Conservation (phyloP, 768 basidiomycete genomes). For the Asterophora parasitica region DNA sequence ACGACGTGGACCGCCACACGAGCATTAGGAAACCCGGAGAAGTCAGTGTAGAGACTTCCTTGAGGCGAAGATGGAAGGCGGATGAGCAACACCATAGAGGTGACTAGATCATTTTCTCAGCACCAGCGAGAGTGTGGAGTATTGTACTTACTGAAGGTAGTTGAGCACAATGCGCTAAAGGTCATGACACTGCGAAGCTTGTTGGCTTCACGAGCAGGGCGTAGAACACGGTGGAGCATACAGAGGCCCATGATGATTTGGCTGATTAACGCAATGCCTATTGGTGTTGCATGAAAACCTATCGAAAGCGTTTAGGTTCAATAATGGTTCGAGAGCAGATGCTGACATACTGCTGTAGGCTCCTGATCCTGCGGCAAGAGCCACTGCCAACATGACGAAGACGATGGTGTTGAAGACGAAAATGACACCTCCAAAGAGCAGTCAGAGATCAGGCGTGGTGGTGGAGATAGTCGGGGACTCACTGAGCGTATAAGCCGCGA, state of each 20-base stretch:
- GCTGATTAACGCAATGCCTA: constrained; percentile 15
- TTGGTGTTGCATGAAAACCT: constrained; percentile 15
- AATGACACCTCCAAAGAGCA: constrained; percentile 4
- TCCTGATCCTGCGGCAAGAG: constrained; percentile 10
- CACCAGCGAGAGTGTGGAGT: neutral
- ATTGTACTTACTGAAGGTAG: constrained; percentile 11
- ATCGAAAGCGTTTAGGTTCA: neutral
- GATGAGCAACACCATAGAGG: constrained; percentile 19
- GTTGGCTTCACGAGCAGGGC: constrained; percentile 6
- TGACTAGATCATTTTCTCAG: constrained; percentile 10
- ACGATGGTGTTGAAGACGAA: constrained; percentile 7
- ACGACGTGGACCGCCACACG: constrained; percentile 20
- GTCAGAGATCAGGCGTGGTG: neutral
- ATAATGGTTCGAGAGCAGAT: neutral
- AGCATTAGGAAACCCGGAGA: constrained; percentile 17
- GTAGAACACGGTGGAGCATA: constrained; percentile 14
- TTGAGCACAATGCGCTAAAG: constrained; percentile 8
- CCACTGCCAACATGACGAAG: constrained; percentile 9
- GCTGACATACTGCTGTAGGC: constrained; percentile 9
- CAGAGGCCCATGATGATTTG: constrained; percentile 14
- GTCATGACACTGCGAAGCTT: constrained; percentile 12
- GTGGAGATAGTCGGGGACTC: neutral
- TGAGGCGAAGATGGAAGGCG: constrained; percentile 21
- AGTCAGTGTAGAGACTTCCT: constrained; percentile 26
- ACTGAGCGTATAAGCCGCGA: constrained; percentile 10